phyloP scores from a whole-genome alignment of 1,284 basidiomycete species.

The Microbotryomycetes sp. region DNA sequence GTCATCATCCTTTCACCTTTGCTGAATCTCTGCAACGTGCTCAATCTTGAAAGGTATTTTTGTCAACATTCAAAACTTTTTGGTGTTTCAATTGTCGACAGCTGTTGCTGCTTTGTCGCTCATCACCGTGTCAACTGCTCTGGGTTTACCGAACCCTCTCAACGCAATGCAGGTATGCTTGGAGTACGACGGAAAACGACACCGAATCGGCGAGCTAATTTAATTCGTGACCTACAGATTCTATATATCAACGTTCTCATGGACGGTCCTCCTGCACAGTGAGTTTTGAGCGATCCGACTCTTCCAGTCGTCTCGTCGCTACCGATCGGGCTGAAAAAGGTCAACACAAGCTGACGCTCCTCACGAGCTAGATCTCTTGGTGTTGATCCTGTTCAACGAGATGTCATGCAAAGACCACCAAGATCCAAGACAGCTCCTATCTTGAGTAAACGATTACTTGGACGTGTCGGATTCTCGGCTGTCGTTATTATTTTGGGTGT shows the following conservation, averaged over 20 bases:
- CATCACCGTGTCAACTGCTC: constrained; percentile 86
- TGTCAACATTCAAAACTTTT: constrained; percentile 97
- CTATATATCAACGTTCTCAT: constrained; percentile 95
- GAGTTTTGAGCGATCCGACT: background rate
- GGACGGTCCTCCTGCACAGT: constrained; percentile 50
- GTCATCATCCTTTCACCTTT: background rate
- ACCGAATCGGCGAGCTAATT: background rate
- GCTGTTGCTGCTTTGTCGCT: constrained; percentile 90
- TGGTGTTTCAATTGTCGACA: constrained; percentile 93
- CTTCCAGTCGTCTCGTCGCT: background rate
- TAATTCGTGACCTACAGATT: constrained; percentile 54
- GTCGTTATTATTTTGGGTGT: constrained; percentile 84
- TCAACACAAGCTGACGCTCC: constrained; percentile 68
- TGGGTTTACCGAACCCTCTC: constrained; percentile 81
- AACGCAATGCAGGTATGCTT: constrained; percentile 71
- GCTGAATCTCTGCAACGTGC: background rate
- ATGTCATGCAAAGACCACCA: constrained; percentile 82
- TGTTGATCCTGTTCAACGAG: constrained; percentile 88
- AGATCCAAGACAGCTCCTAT: constrained; percentile 82
- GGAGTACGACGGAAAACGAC: no score
- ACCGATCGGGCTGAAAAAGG: constrained; percentile 8
- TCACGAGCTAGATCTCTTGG: constrained; percentile 66
- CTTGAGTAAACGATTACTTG: constrained; percentile 64
- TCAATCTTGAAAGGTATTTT: constrained; percentile 70
- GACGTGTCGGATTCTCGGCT: constrained; percentile 81